These are phyloP conservation scores for Gossypium schwendimanii DNA, from an alignment of 441 rosid species.

Conservation along the genomic window DNA sequence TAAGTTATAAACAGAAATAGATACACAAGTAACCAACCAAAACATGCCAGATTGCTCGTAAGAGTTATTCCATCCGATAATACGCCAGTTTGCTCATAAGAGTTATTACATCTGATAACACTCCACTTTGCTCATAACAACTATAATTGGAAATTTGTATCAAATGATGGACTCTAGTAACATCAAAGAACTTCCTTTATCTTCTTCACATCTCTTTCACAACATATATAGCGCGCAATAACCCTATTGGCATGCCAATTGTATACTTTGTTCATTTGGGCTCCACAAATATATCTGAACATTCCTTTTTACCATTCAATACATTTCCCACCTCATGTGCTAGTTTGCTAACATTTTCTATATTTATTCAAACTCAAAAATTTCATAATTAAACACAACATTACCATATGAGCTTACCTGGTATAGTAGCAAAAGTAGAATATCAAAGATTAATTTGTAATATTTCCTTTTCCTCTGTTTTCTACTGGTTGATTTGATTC, in stretches of 20 bases:
- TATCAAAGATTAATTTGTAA: neutral
- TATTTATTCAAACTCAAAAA: neutral
- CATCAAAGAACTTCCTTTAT: neutral
- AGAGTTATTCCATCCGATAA: neutral
- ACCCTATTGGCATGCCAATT: neutral
- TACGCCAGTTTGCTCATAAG: neutral
- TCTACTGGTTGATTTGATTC: neutral
- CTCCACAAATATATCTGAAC: neutral
- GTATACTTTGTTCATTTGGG: neutral
- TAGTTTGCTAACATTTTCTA: no score
- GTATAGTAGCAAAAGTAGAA: neutral
- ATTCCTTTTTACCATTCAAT: neutral
- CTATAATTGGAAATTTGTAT: neutral
- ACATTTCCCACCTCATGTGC: neutral
- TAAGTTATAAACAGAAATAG: neutral
- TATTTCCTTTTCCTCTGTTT: neutral
- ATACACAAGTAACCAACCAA: neutral
- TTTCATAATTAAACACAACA: neutral
- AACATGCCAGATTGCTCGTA: neutral
- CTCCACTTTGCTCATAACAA: neutral
- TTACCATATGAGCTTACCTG: neutral
- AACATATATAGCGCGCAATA: neutral
- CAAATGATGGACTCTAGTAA: neutral
- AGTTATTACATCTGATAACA: neutral
- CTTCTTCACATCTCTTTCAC: neutral